Base-by-base conservation (phyloP, 768 basidiomycete genomes). In the Amanita muscaria region DNA sequence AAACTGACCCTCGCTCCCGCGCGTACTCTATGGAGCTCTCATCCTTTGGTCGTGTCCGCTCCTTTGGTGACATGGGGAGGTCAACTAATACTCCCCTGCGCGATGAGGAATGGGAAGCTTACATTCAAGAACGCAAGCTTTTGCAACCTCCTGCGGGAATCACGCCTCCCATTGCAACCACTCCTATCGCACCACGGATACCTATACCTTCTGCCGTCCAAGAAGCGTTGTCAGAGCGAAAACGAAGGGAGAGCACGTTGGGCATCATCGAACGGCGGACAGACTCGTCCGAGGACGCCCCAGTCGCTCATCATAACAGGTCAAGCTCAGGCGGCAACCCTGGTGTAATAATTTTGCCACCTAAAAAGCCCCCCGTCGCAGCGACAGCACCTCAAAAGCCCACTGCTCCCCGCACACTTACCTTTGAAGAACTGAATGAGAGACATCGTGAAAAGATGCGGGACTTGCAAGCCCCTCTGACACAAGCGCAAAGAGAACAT, bases 351-450 rank as follows among this genome's bases (percentile, higher is more conserved):
- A 73, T 75, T 35, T 60, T 74, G 22, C 73, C 74, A 29, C 73
- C 73, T 19, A 62, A 67, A 23, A 76, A 68, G 50, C 42, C 59
- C 4, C 58, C 63, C 40, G 52, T 72, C 31, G 51, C 59, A 52
- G 66, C 65, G 53, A 74, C 67, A 25, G 67, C 53, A 55, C 78
- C 80, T 9, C 76, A 77, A 51, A 65, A 66, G 18, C 68, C 77
- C 2, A 64, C 69, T 19, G 46, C 51, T 2, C 61, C 67, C 31
- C 79, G 84, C 12, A 75, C 81, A 21, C 76, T 79, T 47, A 89
- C 90, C 2, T 88, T 86, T 58, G 91, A 93, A 61, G 89, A 94
- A 58, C 69, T 94, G 24, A 80, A 78, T 37, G 87, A 89, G 52
- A 72, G 90, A 14, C 91, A 94, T 54, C 76, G 86, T 39, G 80